phyloP scores from a whole-genome alignment of 306 rosid genomes.

The Chamaecrista fasciculata region DNA sequence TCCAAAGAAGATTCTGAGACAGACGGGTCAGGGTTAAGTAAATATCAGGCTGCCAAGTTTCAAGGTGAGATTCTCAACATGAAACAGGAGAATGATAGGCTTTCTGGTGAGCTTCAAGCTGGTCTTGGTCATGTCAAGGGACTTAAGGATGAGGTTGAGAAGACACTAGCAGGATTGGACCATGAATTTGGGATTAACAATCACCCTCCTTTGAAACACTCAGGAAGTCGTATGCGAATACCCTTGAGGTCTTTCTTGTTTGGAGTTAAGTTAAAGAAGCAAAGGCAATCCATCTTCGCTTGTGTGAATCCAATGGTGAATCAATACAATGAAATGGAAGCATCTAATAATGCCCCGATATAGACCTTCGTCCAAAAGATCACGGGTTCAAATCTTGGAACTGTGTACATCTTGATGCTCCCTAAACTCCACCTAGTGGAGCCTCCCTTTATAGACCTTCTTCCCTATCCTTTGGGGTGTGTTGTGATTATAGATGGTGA shows the following conservation, averaged over 20 bases:
- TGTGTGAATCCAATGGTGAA: slow-evolving; percentile 64
- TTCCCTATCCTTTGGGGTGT: no score
- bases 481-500: slow-evolving; percentile 15
- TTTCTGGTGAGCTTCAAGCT: slow-evolving; percentile 61
- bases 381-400: no score
- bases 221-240: slow-evolving; percentile 47
- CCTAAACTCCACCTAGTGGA: no score
- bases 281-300: slow-evolving; percentile 50
- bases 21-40: slow-evolving; percentile 39
- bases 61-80: slow-evolving; percentile 89
- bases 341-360: slow-evolving; percentile 13
- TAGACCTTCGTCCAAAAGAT: slow-evolving; percentile 24
- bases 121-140: slow-evolving; percentile 65
- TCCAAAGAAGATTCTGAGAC: slow-evolving; percentile 17
- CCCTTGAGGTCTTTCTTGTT: slow-evolving; percentile 91
- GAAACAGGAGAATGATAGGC: slow-evolving; percentile 80
- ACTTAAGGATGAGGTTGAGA: slow-evolving; percentile 64
- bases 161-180: slow-evolving; percentile 59
- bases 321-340: slow-evolving; percentile 45
- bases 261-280: slow-evolving; percentile 79
- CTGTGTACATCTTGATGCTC: no score
- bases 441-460: no score
- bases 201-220: slow-evolving; percentile 23
- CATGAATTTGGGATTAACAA: slow-evolving; percentile 44
- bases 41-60: slow-evolving; percentile 76